Percentiles rank a stretch among this genome's conserved stretches.
Evolutionary conservation across 1,139 yeast species (phyloP).

Genomic region (Nakaseomyces nivariensis): DNA sequence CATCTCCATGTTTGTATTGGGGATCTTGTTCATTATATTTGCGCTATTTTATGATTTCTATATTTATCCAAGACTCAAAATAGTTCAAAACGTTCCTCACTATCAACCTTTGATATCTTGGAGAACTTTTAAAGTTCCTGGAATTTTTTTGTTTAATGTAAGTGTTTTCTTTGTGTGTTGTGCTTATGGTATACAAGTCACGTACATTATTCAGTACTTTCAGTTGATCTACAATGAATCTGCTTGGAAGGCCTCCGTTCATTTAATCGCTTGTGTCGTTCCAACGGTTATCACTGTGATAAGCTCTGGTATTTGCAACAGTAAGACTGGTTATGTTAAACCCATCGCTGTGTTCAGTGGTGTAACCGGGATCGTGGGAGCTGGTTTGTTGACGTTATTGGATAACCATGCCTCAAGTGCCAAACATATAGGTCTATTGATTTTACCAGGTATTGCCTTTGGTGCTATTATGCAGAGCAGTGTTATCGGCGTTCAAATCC

Average conservation of each 20-base stretch:
- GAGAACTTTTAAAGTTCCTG: constrained; percentile 11
- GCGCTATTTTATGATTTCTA: constrained; percentile 33
- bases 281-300: constrained; percentile 43
- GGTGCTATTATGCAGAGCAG: constrained; percentile 49
- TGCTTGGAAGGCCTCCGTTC: constrained; percentile 51
- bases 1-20: constrained; percentile 44
- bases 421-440: constrained; percentile 42
- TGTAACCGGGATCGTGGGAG: constrained; percentile 40
- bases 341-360: constrained; percentile 39
- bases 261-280: constrained; percentile 45
- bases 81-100: constrained; percentile 7
- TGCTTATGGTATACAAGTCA: constrained; percentile 13
- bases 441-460: constrained; percentile 45
- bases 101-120: constrained; percentile 19
- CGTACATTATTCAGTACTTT: constrained; percentile 20
- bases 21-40: constrained; percentile 36
- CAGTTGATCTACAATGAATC: constrained; percentile 16
- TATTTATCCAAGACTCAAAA: constrained; percentile 10
- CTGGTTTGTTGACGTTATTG: constrained; percentile 40
- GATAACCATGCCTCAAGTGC: constrained; percentile 32
- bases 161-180: constrained; percentile 13
- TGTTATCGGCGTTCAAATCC: constrained; percentile 42
- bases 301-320: constrained; percentile 38
- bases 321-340: constrained; percentile 41
- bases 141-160: constrained; percentile 14